phyloP scores from a whole-genome alignment of 2,329 filamentous ascomycete species.

The Hypoxylon sp. region DNA sequence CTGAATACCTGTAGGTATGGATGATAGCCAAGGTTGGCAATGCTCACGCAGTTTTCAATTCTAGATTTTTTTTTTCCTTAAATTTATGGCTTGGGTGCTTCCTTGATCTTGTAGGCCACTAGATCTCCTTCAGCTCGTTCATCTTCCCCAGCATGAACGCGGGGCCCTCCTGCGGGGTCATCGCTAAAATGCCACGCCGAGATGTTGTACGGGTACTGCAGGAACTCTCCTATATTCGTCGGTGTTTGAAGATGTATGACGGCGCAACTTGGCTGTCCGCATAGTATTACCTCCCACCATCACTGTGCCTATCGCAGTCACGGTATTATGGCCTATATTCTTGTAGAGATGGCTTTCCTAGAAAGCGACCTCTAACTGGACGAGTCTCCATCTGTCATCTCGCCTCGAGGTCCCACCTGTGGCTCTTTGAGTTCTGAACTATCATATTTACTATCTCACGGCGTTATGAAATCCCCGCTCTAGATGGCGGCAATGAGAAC shows the following conservation, averaged over 20 bases:
- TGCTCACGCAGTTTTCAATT: not conserved
- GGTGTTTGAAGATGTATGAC: not conserved
- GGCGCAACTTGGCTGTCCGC: not conserved
- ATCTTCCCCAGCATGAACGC: slow-evolving; percentile 54
- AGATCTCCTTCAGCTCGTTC: slow-evolving; percentile 56
- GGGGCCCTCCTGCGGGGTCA: slow-evolving; percentile 56
- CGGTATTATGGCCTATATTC: not conserved
- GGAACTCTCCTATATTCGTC: not conserved
- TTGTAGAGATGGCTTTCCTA: not conserved
- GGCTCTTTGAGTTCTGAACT: too few species aligned
- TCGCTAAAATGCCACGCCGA: slow-evolving; percentile 61
- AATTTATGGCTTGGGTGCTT: slow-evolving; percentile 23
- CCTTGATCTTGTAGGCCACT: slow-evolving; percentile 57
- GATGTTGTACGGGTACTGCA: slow-evolving; percentile 58
- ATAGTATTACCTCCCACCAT: not conserved
- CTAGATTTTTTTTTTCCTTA: not conserved
- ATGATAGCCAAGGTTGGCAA: slow-evolving; percentile 23
- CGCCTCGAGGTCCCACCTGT: too few species aligned
- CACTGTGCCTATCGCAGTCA: not conserved
- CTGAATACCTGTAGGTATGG: slow-evolving; percentile 7
- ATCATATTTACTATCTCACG: too few species aligned
- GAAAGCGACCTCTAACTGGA: not conserved
- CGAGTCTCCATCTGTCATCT: too few species aligned
- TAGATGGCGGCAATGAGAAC: not conserved
- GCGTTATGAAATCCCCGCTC: too few species aligned